phyloP scores from a whole-genome alignment of 257 asterid genomes.

The Solanum ossicruentum region DNA sequence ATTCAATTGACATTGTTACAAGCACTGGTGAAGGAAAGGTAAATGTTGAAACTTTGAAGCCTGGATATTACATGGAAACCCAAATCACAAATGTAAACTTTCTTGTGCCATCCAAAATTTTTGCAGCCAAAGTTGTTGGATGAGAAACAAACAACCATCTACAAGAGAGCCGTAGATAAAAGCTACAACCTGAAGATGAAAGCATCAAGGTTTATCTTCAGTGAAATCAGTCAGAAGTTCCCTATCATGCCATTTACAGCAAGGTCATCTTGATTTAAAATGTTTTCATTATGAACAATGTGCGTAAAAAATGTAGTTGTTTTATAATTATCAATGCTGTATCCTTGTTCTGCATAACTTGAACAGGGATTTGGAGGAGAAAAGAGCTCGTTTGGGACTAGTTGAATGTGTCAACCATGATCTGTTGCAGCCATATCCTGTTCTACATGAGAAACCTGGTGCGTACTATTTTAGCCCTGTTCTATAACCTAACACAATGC shows the following conservation, averaged over 20 bases:
- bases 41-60: background rate
- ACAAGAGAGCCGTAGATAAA: constrained; percentile 93
- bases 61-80: background rate
- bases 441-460: constrained; percentile 93
- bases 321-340: background rate
- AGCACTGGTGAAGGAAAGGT: constrained; percentile 98
- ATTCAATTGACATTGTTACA: constrained; percentile 67
- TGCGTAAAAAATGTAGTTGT: background rate
- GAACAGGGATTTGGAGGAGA: constrained; percentile 89
- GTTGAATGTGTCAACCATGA: constrained; percentile 90
- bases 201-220: constrained; percentile 83
- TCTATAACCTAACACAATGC: background rate
- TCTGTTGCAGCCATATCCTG: constrained; percentile 94
- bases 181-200: constrained; percentile 78
- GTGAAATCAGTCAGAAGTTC: constrained; percentile 78
- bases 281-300: background rate
- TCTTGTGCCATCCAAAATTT: constrained; percentile 1
- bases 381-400: constrained; percentile 76
- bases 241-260: constrained; percentile 77
- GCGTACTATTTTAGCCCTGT: background rate
- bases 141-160: constrained; percentile 94
- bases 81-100: background rate
- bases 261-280: constrained; percentile 19
- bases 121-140: constrained; percentile 59
- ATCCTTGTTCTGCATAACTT: background rate